Evolutionary conservation across 805 yeast genomes (phyloP).

Genomic region (Saturnispora besseyi): DNA sequence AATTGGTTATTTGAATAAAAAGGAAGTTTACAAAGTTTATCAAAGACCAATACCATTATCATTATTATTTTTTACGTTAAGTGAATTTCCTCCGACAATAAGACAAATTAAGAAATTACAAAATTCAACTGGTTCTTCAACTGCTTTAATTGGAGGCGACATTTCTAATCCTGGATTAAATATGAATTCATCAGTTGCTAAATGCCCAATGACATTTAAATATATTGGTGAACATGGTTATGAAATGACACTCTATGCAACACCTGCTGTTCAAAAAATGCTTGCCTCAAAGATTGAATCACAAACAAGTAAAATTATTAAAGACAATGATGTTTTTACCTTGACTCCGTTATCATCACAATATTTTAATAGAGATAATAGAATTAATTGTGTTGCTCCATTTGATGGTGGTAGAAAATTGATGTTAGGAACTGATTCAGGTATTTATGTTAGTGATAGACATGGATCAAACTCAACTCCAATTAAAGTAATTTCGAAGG

Average conservation of each 20-base stretch:
- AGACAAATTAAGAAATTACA: slow-evolving; percentile 35
- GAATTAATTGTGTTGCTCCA: slow-evolving; percentile 86
- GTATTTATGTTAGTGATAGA: slow-evolving; percentile 74
- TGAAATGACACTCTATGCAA: slow-evolving; percentile 44
- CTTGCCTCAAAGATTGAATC: slow-evolving; percentile 69
- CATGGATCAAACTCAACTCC: slow-evolving; percentile 55
- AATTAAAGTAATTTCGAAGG: slow-evolving; percentile 59
- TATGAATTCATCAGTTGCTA: slow-evolving; percentile 23
- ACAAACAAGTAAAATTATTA: slow-evolving; percentile 69
- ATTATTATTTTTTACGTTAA: slow-evolving; percentile 60
- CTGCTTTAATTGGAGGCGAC: slow-evolving; percentile 22
- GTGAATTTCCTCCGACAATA: slow-evolving; percentile 68
- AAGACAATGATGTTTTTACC: slow-evolving; percentile 70
- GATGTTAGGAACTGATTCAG: slow-evolving; percentile 85
- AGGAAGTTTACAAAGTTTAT: slow-evolving; percentile 86
- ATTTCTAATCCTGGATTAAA: slow-evolving; percentile 13
- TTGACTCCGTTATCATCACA: slow-evolving; percentile 65
- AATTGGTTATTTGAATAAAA: slow-evolving; percentile 75
- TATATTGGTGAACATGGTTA: slow-evolving; percentile 48
- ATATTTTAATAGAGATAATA: slow-evolving; percentile 63
- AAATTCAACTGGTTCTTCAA: slow-evolving; percentile 27
- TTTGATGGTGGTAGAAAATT: slow-evolving; percentile 90
- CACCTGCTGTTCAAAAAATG: slow-evolving; percentile 63
- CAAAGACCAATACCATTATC: slow-evolving; percentile 84
- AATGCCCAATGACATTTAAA: slow-evolving; percentile 42